These are phyloP conservation scores for Rhododendron molle DNA, from an alignment of 148 eudicot genomes.

Conservation along the genomic window DNA sequence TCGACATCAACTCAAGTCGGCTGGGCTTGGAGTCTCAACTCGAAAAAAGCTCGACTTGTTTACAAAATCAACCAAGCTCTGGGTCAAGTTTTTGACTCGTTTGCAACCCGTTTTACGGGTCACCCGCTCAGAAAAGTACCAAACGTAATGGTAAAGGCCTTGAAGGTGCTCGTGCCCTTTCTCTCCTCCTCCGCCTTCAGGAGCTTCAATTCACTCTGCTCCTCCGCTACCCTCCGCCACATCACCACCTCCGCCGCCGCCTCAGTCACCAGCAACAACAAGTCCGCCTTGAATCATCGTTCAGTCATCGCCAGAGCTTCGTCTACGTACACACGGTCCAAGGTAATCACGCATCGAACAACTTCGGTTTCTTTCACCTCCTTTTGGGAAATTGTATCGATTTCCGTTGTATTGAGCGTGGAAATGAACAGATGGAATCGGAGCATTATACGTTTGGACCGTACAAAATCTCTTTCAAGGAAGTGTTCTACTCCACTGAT, in stretches of 20 bases:
- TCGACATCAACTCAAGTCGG: no score
- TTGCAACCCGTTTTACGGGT: background rate
- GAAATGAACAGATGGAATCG: slow-evolving; percentile 49
- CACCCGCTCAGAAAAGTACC: background rate
- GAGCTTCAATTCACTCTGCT: background rate
- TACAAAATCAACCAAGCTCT: background rate
- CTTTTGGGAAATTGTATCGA: background rate
- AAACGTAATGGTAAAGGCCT: background rate
- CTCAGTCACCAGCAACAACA: background rate
- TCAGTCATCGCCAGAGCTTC: slow-evolving; percentile 12
- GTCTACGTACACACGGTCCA: slow-evolving; percentile 6
- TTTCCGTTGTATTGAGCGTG: background rate
- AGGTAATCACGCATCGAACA: background rate
- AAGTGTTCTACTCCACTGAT: slow-evolving; percentile 66
- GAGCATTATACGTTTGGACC: slow-evolving; percentile 61
- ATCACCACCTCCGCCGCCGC: background rate
- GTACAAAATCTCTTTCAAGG: slow-evolving; percentile 62
- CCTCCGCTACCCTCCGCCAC: background rate
- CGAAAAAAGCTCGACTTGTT: no score
- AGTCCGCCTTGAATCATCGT: background rate
- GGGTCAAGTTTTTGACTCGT: background rate
- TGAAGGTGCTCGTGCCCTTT: slow-evolving; percentile 1
- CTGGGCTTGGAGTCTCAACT: no score
- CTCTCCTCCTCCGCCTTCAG: background rate
- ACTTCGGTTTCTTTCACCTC: background rate